Base-by-base conservation (phyloP, 1,139 yeast genomes). In the Candida sp. region DNA sequence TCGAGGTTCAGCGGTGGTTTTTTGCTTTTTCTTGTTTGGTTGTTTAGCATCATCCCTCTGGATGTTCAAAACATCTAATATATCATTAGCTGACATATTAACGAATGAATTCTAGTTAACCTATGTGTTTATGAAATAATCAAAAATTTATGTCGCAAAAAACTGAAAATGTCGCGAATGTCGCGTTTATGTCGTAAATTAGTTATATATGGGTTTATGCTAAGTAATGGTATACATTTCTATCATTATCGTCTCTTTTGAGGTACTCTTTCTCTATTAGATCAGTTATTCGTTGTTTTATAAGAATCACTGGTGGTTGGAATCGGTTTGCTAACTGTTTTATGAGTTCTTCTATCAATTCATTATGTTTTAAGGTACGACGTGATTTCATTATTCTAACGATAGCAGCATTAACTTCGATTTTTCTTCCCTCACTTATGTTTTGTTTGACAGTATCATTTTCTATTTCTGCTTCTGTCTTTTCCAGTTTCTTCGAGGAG, bases 351-450 rank as follows among this genome's bases (percentile, higher is more conserved):
- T 77, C 78, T 21, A 87, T 68, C 44, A 91, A 70, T 45, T 84
- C 84, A 50, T 81, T 80, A 58, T 87, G 93, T 35, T 65, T 71
- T 43, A 85, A 57, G 0, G 74, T 64, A 54, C 82, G 84, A 33
- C 91, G 70, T 1, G 87, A 76, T 60, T 93, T 93, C 93, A 93
- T 84, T 8, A 86, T 80, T 43, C 98, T 75, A 2, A 91, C 96
- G 45, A 91, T 79, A 0, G 96, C 95, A 0, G 98, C 97, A 56
- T 88, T 95, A 3, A 87, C 74, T 55, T 84, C 89, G 45, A 76
- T 73, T 50, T 80, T 68, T 41, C 82, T 63, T 21, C 80, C 81
- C 43, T 71, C 72, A 36, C 58, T 45, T 22, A 71, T 69, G 36
- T 60, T 59, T 2, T 53, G 49, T 43, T 62, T 63, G 2, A 70